Base-by-base conservation (phyloP, 2,329 filamentous ascomycete genomes). In the Aspergillus brasiliensis region DNA sequence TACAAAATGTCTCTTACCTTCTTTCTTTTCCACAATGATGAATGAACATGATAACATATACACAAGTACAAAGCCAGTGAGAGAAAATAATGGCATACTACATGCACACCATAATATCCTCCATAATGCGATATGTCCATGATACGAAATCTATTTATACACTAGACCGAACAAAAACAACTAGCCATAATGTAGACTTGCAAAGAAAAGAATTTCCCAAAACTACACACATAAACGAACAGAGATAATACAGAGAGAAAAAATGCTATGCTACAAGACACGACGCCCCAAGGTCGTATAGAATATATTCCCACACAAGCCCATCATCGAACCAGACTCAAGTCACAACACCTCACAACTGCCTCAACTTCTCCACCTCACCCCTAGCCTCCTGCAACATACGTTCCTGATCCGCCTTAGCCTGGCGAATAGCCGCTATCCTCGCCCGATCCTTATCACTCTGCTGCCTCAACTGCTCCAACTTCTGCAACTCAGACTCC, bases 301-400 rank as follows among this genome's bases (percentile, higher is more conserved):
- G 10, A n/a, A n/a, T 19, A 49, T 21, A 5, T 48, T 49, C 21
- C 38, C 21, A 58, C 25, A 21, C 44, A 48, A 64, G 58, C 23
- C 58, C n/a, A n/a, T n/a, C n/a, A n/a, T 44, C 55, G 27, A 59
- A 61, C 34, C n/a, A 53, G 15, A 54, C 21, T 40, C 25, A 57
- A 40, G 38, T 34, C 51, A 57, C n/a, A n/a, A n/a, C n/a, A 58
- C 56, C 61, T 67, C 68, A 74, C 57, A 75, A 65, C 62, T 72
- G 66, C 64, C 71, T 74, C 66, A 78, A 64, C 67, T 73, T 78
- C 63, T 78, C 77, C 23, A 78, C 73, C 61, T 79, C 78, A 61
- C 77, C 77, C 61, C 75, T 73, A 23, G 79, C 78, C 61, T 76
- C 77, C 62, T 75, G 71, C 64, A 81, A 64, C 69, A 81, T 76